A percentile compares a stretch with the other conserved stretches of the same genome.
Conservation (phyloP, 2,329 filamentous ascomycete species). For the Massarina eburnea region DNA sequence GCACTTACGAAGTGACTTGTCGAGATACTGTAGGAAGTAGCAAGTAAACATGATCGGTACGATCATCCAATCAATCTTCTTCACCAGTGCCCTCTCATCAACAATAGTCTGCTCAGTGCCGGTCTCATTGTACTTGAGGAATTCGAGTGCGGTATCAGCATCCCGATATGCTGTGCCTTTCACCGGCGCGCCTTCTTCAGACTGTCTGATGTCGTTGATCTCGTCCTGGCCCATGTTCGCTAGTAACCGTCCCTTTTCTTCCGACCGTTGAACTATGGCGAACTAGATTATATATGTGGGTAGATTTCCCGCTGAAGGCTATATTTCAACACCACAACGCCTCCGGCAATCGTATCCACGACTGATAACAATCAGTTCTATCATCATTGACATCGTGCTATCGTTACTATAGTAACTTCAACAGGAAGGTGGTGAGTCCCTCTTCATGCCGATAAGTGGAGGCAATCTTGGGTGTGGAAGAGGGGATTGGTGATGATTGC, state of each 20-base stretch:
- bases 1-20: conserved; percentile 20
- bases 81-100: conserved; percentile 17
- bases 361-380: neutral
- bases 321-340: neutral
- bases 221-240: conserved; percentile 12
- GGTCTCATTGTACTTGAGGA: conserved; percentile 15
- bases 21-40: conserved; percentile 24
- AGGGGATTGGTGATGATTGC: neutral
- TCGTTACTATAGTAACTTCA: neutral
- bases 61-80: conserved; percentile 23
- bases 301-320: neutral
- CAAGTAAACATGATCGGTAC: conserved; percentile 25
- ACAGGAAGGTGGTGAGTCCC: neutral
- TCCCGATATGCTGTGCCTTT: conserved; percentile 7
- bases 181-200: conserved; percentile 7
- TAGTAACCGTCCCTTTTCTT: neutral
- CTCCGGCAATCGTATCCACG: neutral
- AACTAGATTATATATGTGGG: neutral
- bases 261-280: neutral
- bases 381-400: neutral
- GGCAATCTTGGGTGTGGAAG: neutral
- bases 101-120: conserved; percentile 9
- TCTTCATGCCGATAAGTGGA: neutral
- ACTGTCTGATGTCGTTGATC: conserved; percentile 3
- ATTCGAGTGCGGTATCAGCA: conserved; percentile 20